These are phyloP conservation scores for Quercus cerris DNA, from an alignment of 306 rosid species.

Conservation along the genomic window DNA sequence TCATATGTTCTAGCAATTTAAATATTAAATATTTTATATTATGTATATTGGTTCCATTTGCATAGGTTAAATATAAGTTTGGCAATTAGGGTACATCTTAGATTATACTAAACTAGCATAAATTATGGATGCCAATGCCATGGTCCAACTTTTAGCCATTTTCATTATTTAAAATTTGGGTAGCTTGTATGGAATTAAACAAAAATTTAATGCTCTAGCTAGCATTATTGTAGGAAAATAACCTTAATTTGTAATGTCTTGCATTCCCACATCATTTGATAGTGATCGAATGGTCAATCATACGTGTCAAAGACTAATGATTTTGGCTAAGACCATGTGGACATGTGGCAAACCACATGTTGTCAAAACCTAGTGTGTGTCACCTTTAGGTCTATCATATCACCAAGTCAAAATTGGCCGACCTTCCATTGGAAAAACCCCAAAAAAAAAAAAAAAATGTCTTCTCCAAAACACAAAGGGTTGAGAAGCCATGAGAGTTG, in stretches of 20 bases:
- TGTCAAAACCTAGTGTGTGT: constrained; percentile 22
- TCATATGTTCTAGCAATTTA: no score
- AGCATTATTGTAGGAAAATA: not conserved
- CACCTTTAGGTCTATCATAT: constrained; percentile 28
- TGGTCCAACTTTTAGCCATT: constrained; percentile 13
- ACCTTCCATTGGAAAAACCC: constrained; percentile 19
- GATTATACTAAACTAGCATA: not conserved
- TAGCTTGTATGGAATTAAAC: not conserved
- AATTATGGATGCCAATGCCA: not conserved
- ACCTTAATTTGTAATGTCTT: constrained; percentile 12
- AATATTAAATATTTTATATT: no score
- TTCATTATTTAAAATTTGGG: constrained; percentile 6
- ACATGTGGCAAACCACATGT: constrained; percentile 31
- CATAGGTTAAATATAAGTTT: no score
- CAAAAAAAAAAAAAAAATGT: not conserved
- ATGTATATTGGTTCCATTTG: no score
- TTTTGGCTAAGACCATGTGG: constrained; percentile 19
- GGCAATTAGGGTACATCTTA: not conserved
- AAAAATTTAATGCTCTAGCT: constrained; percentile 16
- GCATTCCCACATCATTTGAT: not conserved
- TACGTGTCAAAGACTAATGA: constrained; percentile 28
- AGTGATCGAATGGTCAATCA: not conserved
- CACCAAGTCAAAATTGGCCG: constrained; percentile 44
- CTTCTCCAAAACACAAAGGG: constrained; percentile 29
- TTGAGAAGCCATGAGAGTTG: constrained; percentile 16